Base-by-base conservation (phyloP, 441 rosid species). In the Erodium chrysanthum region DNA sequence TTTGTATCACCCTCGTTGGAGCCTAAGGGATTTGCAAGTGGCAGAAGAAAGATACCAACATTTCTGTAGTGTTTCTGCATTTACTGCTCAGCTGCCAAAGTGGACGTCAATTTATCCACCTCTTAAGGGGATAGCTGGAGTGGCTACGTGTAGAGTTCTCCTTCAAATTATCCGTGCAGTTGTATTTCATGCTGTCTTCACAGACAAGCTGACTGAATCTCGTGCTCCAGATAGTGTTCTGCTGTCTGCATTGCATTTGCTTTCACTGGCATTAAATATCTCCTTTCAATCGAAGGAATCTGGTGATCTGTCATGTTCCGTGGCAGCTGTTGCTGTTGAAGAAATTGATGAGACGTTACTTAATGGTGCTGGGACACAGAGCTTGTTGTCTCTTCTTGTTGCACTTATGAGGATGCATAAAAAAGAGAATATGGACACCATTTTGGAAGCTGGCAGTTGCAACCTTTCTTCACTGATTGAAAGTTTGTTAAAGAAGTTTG, bases 41-140 rank as follows among this genome's bases (percentile, higher is more conserved):
- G 97, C 98, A 37, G 97, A 95, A 81, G 99, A 95, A 84, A 92
- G 96, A 80, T 95, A 86, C 81, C 77, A 77, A 37, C 93, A 89
- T 58, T 84, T 79, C 73, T 84, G 88, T 79, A 81, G 86, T 80
- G 85, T 81, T 59, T 83, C 96, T 20, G 96, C 98, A 35, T 72
- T 87, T 82, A 87, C 82, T 66, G 75, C 84, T 75, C 99, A 90
- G 84, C 86, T 95, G 70, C 99, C 99, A 58, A 81, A 66, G 76
- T 95, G 98, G 98, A 84, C 79, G 70, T 78, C 81, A 70, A 84
- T 95, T 66, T 85, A 88, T 76, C 86, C 86, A 56, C 97, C 99
- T 74, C 84, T 95, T 50, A 82, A 75, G 76, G 83, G 87, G 44
- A 78, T 90, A 15, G 79, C 93, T 79, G 81, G 85, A 77, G 68